Evolutionary conservation across 192 early-diverging fungal species (phyloP).

Genomic region (Helicostylum pulchrum): DNA sequence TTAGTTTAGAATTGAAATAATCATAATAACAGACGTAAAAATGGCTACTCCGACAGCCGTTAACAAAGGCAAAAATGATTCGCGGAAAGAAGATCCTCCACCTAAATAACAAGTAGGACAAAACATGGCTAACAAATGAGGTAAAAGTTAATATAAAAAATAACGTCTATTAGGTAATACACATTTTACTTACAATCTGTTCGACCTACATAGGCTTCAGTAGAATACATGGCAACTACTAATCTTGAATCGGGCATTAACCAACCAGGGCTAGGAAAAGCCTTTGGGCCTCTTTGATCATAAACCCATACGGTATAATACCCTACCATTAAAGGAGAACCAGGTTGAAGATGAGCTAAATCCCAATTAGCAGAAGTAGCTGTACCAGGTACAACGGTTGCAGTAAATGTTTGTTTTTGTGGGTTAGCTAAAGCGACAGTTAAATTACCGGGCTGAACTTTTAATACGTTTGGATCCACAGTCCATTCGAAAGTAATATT

Average conservation of each 20-base stretch:
- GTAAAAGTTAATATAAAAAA: neutral
- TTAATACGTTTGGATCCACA: slow-evolving; percentile 22
- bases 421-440: slow-evolving; percentile 32
- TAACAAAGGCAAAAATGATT: slow-evolving; percentile 19
- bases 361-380: slow-evolving; percentile 35
- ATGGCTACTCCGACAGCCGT: slow-evolving; percentile 27
- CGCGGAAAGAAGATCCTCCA: slow-evolving; percentile 1
- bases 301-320: slow-evolving; percentile 33
- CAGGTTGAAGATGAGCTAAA: slow-evolving; percentile 13
- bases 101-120: slow-evolving; percentile 34
- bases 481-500: slow-evolving; percentile 34
- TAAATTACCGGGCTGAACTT: slow-evolving; percentile 27
- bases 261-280: slow-evolving; percentile 33
- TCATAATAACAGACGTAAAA: slow-evolving; percentile 25
- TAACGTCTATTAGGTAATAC: neutral
- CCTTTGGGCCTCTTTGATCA: slow-evolving; percentile 36
- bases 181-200: slow-evolving; percentile 31
- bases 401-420: slow-evolving; percentile 33
- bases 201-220: slow-evolving; percentile 31
- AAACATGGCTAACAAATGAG: slow-evolving; percentile 24
- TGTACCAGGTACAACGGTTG: slow-evolving; percentile 20
- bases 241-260: slow-evolving; percentile 33
- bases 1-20: slow-evolving; percentile 15
- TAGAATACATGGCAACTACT: slow-evolving; percentile 29
- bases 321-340: slow-evolving; percentile 34